Evolutionary conservation across 164 flowering plant species (phyloP).

Genomic region (Piper longum): DNA sequence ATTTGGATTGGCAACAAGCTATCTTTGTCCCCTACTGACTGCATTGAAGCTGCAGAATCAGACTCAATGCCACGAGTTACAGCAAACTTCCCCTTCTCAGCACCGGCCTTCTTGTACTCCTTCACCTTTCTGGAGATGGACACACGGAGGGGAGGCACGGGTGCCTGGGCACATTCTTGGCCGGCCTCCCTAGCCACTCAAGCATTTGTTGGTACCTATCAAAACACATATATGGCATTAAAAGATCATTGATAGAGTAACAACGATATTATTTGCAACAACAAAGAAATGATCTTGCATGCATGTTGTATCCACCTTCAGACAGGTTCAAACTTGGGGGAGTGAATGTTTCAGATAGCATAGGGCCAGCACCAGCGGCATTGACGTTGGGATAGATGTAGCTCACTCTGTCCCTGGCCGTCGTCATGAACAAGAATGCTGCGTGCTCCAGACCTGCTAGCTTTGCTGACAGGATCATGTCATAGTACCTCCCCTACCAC

Average conservation of each 20-base stretch:
- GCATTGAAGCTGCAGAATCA: constrained; percentile 83
- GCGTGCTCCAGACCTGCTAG: constrained; percentile 83
- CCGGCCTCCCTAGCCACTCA: constrained; percentile 73
- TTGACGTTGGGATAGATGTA: constrained; percentile 83
- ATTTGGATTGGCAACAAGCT: constrained; percentile 62
- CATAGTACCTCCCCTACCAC: constrained; percentile 71
- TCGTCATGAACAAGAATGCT: constrained; percentile 65
- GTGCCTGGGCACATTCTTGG: constrained; percentile 50
- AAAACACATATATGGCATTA: not conserved
- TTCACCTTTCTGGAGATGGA: constrained; percentile 63
- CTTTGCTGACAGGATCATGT: constrained; percentile 71
- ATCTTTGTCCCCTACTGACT: constrained; percentile 71
- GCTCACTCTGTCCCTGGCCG: constrained; percentile 73
- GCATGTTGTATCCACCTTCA: constrained; percentile 49
- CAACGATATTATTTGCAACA: not conserved
- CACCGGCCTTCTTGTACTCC: constrained; percentile 58
- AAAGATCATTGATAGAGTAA: not conserved
- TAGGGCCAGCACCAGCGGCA: constrained; percentile 79
- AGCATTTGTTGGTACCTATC: constrained; percentile 72
- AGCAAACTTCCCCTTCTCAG: constrained; percentile 53
- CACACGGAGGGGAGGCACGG: constrained; percentile 57
- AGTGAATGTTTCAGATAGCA: constrained; percentile 57
- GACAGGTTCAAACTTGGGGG: constrained; percentile 50
- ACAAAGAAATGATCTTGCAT: not conserved
- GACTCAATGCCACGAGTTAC: constrained; percentile 74